A percentile compares a stretch with the other conserved stretches of the same genome.
Conservation (phyloP, 2,329 filamentous ascomycete species). For the Aspergillus pseudonomiae region DNA sequence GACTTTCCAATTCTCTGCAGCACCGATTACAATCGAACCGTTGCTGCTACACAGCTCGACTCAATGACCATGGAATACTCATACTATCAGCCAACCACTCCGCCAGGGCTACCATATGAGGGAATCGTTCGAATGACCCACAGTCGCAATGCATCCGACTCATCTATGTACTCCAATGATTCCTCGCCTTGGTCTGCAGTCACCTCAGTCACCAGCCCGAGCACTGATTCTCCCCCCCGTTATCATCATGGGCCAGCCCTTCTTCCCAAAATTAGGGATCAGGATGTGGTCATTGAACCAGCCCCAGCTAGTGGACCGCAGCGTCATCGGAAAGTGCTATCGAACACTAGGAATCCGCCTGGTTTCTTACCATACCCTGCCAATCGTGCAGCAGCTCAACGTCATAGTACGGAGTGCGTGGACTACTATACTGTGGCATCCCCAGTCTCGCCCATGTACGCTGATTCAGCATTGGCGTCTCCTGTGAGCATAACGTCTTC, state of each 20-base stretch:
- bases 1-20: slow-evolving; percentile 23
- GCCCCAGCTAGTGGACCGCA: slow-evolving; percentile 55
- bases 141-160: slow-evolving; percentile 66
- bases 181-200: slow-evolving; percentile 70
- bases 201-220: slow-evolving; percentile 71
- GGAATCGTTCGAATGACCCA: slow-evolving; percentile 47
- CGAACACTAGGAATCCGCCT: slow-evolving; percentile 56
- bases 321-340: slow-evolving; percentile 58
- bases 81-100: slow-evolving; percentile 49
- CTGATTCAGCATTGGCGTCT: slow-evolving; percentile 61
- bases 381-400: slow-evolving; percentile 47
- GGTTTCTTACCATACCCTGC: slow-evolving; percentile 55
- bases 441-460: slow-evolving; percentile 44
- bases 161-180: slow-evolving; percentile 67
- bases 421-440: slow-evolving; percentile 50
- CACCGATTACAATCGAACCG: slow-evolving; percentile 4
- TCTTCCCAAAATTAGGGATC: slow-evolving; percentile 81
- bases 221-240: slow-evolving; percentile 67
- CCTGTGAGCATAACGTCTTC: slow-evolving; percentile 60
- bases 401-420: slow-evolving; percentile 50
- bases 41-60: background rate
- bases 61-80: slow-evolving; percentile 48
- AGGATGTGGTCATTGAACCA: slow-evolving; percentile 75
- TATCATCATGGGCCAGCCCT: slow-evolving; percentile 76
- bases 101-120: slow-evolving; percentile 42